phyloP scores from a whole-genome alignment of 2,329 filamentous ascomycete species.

The Aureobasidium sp. region DNA sequence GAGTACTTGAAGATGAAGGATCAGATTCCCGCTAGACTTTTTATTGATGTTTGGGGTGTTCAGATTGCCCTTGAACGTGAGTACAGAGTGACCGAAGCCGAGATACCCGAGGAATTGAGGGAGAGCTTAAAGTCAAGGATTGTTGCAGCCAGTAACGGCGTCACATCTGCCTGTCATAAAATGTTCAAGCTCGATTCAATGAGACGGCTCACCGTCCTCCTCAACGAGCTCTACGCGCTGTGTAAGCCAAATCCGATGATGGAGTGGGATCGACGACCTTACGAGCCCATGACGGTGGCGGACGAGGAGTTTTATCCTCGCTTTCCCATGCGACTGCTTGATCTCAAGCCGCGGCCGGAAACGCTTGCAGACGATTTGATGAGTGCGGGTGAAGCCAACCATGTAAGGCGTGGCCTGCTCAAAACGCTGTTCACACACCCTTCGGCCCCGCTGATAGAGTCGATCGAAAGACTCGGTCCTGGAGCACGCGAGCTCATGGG shows the following conservation, averaged over 20 bases:
- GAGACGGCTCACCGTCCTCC: neutral
- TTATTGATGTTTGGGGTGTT: constrained; percentile 1
- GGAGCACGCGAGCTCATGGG: constrained; percentile 48
- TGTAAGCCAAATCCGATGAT: constrained; percentile 36
- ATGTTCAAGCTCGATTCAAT: neutral
- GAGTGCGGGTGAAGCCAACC: constrained; percentile 20
- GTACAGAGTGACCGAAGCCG: neutral
- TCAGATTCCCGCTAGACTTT: neutral
- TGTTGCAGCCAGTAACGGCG: neutral
- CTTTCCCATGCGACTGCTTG: constrained; percentile 52
- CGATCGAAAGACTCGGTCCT: constrained; percentile 50
- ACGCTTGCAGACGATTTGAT: constrained; percentile 27
- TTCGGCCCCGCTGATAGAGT: constrained; percentile 33
- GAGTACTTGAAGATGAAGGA: neutral
- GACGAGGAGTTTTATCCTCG: constrained; percentile 61
- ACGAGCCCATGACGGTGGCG: constrained; percentile 59
- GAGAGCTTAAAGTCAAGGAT: neutral
- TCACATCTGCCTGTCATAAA: neutral
- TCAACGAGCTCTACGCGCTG: neutral
- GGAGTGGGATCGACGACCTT: constrained; percentile 61
- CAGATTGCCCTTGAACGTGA: constrained; percentile 6
- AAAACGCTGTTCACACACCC: constrained; percentile 35
- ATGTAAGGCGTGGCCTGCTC: constrained; percentile 40
- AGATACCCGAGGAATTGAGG: neutral
- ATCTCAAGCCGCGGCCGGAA: constrained; percentile 53